Base-by-base conservation (phyloP, 176 grass and related monocot species). In the Musa acuminata region DNA sequence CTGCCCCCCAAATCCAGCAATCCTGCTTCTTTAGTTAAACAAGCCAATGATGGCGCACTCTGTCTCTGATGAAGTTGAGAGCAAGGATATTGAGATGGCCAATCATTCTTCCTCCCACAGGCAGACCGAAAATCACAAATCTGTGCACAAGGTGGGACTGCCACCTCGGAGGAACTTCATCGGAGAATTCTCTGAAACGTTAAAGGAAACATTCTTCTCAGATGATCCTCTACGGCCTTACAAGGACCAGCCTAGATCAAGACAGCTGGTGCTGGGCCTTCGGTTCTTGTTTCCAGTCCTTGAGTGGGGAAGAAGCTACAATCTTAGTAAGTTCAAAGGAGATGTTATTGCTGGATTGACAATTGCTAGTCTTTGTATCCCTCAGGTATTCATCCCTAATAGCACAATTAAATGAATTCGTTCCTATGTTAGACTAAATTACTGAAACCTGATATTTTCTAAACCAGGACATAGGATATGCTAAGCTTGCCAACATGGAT, bases 341-440 rank as follows among this genome's bases (percentile, higher is more conserved):
- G 94, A 98, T 82, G 35, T 93, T 9, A 84, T 98, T 82, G 87
- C 94, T 1, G 90, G 94, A 48, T 80, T 98, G 68, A 98, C 94
- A 23, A 98, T 98, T 74, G 94, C 94, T 65, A 98, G 94, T 81
- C 89, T 98, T 25, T 98, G 94, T 70, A 85, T 98, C 84, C 90
- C 94, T 75, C 94, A 98, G 86, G 94, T 98, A 98, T 58, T 26
- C 51, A 67, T 52, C 12, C 73, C 55, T 72, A 22, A 3, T 29
- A 43, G 8, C 11, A 27, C 1, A 68, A 68, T 79, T 53, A 8
- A 27, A 55, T 84, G 22, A 2, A 8, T 24, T 60, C 14, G 53
- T 84, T 68, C 26, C 72, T 51, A 82, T 62, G 22, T 71, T 21
- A 67, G 29, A 21, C 72, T 81, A 75, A 3, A 29, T 11, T 68